A percentile compares a stretch with the other conserved stretches of the same genome.
Evolutionary conservation across 768 basidiomycete genomes (phyloP).

Genomic region (Termitomyces sp.): DNA sequence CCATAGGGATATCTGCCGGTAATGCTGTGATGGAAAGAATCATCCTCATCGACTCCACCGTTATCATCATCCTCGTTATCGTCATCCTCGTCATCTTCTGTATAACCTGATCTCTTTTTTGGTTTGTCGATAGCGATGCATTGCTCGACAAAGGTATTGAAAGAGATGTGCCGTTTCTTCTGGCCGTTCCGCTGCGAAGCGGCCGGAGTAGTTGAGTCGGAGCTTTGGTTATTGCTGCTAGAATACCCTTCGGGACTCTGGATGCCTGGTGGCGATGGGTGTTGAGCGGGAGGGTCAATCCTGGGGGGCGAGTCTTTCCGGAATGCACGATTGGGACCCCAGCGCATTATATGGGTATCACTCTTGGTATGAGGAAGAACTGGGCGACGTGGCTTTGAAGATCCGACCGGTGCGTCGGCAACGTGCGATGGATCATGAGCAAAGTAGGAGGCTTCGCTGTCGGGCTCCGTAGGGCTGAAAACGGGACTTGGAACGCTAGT

Average conservation of each 20-base stretch:
- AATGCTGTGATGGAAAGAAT: neutral
- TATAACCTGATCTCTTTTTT: constrained; percentile 24
- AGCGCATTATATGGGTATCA: constrained; percentile 72
- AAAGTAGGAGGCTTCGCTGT: constrained; percentile 31
- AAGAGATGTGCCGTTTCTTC: constrained; percentile 88
- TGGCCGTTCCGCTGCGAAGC: constrained; percentile 3
- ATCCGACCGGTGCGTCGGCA: constrained; percentile 9
- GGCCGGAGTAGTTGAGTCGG: constrained; percentile 8
- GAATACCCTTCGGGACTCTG: constrained; percentile 18
- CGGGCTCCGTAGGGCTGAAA: constrained; percentile 54
- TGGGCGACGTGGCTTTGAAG: constrained; percentile 38
- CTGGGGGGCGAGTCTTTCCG: constrained; percentile 72
- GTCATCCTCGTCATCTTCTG: constrained; percentile 18
- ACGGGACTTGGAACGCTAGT: constrained; percentile 64
- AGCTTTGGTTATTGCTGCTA: constrained; percentile 10
- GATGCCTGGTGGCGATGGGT: constrained; percentile 9
- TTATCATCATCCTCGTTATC: constrained; percentile 15
- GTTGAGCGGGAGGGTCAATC: constrained; percentile 34
- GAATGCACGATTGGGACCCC: constrained; percentile 41
- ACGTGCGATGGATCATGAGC: neutral
- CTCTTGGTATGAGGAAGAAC: constrained; percentile 77
- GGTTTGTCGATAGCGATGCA: constrained; percentile 88
- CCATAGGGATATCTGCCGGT: constrained; percentile 15
- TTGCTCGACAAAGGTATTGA: constrained; percentile 98
- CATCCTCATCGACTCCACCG: constrained; percentile 1